Evolutionary conservation across 108 stramenopile species (phyloP).

Genomic region (Fistulifera solaris): DNA sequence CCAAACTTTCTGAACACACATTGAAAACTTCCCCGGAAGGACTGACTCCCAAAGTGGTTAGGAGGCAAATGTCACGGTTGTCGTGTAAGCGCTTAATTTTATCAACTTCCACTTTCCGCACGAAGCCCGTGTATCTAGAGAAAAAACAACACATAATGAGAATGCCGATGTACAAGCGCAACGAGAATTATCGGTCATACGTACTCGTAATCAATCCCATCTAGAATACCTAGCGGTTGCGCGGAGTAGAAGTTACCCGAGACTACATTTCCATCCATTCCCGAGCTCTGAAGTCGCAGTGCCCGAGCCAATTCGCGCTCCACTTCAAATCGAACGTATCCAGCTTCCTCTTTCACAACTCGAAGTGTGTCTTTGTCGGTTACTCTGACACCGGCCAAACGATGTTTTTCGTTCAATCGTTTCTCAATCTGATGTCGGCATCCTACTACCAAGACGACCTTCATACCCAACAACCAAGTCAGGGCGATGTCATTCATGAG

Average conservation of each 20-base stretch:
- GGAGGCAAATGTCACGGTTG: slow-evolving; percentile 81
- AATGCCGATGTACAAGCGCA: too few species aligned
- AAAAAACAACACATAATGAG: slow-evolving; percentile 12
- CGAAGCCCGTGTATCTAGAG: slow-evolving; percentile 83
- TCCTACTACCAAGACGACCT: slow-evolving; percentile 65
- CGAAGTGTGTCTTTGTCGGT: slow-evolving; percentile 76
- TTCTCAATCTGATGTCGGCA: slow-evolving; percentile 72
- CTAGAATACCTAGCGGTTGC: slow-evolving; percentile 77
- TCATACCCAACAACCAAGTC: slow-evolving; percentile 87
- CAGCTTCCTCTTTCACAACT: slow-evolving; percentile 90
- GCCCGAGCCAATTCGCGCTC: slow-evolving; percentile 82
- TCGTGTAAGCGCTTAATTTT: slow-evolving; percentile 74
- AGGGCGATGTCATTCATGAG: slow-evolving; percentile 90
- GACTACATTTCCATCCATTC: slow-evolving; percentile 66
- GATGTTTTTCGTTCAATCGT: slow-evolving; percentile 34
- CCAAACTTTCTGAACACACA: slow-evolving; percentile 79
- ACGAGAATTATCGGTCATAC: background rate
- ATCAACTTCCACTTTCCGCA: slow-evolving; percentile 80
- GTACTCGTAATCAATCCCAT: slow-evolving; percentile 55
- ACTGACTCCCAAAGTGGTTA: slow-evolving; percentile 86
- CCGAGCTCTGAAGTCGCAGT: slow-evolving; percentile 48
- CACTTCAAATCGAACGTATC: slow-evolving; percentile 92
- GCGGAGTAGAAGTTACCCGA: slow-evolving; percentile 83
- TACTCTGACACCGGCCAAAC: slow-evolving; percentile 59
- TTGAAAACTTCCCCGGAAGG: slow-evolving; percentile 92